Conservation (phyloP, 2,329 filamentous ascomycete genomes). For the Beauveria varroae region DNA sequence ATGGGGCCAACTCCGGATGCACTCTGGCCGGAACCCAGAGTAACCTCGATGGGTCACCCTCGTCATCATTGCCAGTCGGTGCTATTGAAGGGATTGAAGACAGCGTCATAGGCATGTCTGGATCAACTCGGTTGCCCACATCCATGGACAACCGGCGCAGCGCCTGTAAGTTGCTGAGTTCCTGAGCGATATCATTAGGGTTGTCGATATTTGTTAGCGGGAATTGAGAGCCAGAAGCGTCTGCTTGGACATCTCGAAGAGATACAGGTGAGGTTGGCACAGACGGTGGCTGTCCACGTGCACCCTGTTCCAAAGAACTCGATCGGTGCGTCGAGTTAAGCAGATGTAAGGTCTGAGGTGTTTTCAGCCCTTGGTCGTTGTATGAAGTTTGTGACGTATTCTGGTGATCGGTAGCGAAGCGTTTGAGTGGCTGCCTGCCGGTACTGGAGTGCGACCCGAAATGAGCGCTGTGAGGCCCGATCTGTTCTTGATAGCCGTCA, state of each 20-base stretch:
- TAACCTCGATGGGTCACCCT: conserved; percentile 78
- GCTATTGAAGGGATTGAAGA: conserved; percentile 67
- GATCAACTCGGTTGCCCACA: conserved; percentile 63
- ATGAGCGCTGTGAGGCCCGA: conserved; percentile 24
- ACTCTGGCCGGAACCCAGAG: conserved; percentile 95
- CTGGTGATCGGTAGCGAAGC: conserved; percentile 40
- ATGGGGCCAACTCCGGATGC: conserved; percentile 89
- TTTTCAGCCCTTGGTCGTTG: conserved; percentile 30
- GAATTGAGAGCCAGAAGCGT: conserved; percentile 59
- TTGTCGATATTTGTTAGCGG: conserved; percentile 86
- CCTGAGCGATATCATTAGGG: conserved; percentile 81
- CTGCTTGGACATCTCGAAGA: conserved; percentile 47
- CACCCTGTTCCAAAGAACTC: conserved; percentile 32
- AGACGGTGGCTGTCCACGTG: conserved; percentile 42
- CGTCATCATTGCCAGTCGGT: conserved; percentile 66
- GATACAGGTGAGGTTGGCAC: conserved; percentile 31
- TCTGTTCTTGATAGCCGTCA: conserved; percentile 46
- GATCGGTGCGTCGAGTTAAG: conserved; percentile 33
- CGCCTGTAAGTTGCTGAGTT: conserved; percentile 86
- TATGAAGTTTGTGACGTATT: conserved; percentile 21
- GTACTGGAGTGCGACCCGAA: conserved; percentile 29
- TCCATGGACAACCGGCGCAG: conserved; percentile 93
- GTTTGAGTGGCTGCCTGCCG: conserved; percentile 31
- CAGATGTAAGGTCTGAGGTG: conserved; percentile 35
- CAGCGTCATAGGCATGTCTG: conserved; percentile 63